These are phyloP conservation scores for Candida hungchunana DNA, from an alignment of 805 yeast genomes.

Conservation along the genomic window DNA sequence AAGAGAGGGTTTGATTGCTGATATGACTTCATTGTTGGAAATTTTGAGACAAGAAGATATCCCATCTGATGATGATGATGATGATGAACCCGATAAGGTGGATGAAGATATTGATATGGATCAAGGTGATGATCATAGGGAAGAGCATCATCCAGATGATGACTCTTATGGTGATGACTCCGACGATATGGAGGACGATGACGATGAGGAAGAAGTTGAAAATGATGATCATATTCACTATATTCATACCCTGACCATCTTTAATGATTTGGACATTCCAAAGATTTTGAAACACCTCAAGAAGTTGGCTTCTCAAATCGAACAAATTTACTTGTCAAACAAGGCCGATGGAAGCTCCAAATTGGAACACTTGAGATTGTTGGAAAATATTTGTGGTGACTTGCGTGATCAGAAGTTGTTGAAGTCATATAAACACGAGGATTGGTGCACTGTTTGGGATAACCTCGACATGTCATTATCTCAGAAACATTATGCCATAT, in stretches of 20 bases:
- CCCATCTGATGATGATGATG: conserved; percentile 27
- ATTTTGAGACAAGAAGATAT: conserved; percentile 21
- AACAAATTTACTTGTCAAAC: conserved; percentile 25
- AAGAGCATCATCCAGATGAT: conserved; percentile 18
- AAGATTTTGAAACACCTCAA: conserved; percentile 12
- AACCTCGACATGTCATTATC: conserved; percentile 34
- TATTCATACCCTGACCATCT: conserved; percentile 12
- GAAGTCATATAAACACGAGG: conserved; percentile 20
- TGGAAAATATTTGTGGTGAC: conserved; percentile 24
- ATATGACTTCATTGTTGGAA: conserved; percentile 36
- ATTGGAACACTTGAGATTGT: conserved; percentile 26
- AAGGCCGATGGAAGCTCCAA: conserved; percentile 25
- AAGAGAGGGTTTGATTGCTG: conserved; percentile 69
- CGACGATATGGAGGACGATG: conserved; percentile 4
- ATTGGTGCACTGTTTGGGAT: conserved; percentile 35
- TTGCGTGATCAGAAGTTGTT: conserved; percentile 13
- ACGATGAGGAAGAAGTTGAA: conserved; percentile 4
- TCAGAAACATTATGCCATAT: conserved; percentile 33
- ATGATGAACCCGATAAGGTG: conserved; percentile 8
- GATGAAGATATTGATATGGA: conserved; percentile 11
- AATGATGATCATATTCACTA: conserved; percentile 25
- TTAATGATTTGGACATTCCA: conserved; percentile 8
- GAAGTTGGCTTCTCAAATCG: conserved; percentile 25
- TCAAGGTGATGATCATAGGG: conserved; percentile 15
- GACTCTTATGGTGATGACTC: conserved; percentile 6